These are phyloP conservation scores for Ogataea polymorpha DNA, from an alignment of 805 yeast genomes.

Conservation along the genomic window DNA sequence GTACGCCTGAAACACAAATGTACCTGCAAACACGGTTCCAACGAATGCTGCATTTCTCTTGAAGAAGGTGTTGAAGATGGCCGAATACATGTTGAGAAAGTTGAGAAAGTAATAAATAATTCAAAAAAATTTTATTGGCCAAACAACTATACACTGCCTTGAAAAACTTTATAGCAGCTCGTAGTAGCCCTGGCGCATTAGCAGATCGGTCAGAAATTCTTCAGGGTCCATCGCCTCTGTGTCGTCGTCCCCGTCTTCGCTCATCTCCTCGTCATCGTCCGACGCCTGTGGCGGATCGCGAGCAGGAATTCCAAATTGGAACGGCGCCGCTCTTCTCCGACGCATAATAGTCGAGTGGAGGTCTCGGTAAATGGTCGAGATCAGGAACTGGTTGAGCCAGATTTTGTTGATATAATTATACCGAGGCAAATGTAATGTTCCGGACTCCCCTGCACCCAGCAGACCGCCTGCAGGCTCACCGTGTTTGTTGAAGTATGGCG, in stretches of 20 bases:
- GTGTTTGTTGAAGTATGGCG: slow-evolving; percentile 71
- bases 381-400: slow-evolving; percentile 52
- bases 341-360: slow-evolving; percentile 7
- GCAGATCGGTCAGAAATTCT: slow-evolving; percentile 16
- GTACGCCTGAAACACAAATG: slow-evolving; percentile 80
- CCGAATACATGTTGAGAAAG: slow-evolving; percentile 31
- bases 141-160: slow-evolving; percentile 4
- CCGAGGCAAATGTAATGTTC: slow-evolving; percentile 50
- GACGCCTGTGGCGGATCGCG: slow-evolving; percentile 13
- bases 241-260: slow-evolving; percentile 3
- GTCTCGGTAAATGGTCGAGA: slow-evolving; percentile 16
- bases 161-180: slow-evolving; percentile 4
- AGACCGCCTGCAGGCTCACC: slow-evolving; percentile 68
- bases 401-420: slow-evolving; percentile 53
- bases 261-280: slow-evolving; percentile 13
- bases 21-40: slow-evolving; percentile 75
- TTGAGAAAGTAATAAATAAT: slow-evolving; percentile 8
- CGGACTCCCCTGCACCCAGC: slow-evolving; percentile 51
- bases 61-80: slow-evolving; percentile 64
- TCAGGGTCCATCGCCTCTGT: slow-evolving; percentile 17
- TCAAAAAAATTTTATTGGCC: slow-evolving; percentile 20
- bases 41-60: slow-evolving; percentile 91
- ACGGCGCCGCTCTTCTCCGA: slow-evolving; percentile 12
- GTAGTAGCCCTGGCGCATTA: slow-evolving; percentile 17
- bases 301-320: slow-evolving; percentile 8